Evolutionary conservation across 2,329 filamentous ascomycete genomes (phyloP), one percentile per base, ranked within the genome.

Genomic region (Lachnellula hyalina): DNA sequence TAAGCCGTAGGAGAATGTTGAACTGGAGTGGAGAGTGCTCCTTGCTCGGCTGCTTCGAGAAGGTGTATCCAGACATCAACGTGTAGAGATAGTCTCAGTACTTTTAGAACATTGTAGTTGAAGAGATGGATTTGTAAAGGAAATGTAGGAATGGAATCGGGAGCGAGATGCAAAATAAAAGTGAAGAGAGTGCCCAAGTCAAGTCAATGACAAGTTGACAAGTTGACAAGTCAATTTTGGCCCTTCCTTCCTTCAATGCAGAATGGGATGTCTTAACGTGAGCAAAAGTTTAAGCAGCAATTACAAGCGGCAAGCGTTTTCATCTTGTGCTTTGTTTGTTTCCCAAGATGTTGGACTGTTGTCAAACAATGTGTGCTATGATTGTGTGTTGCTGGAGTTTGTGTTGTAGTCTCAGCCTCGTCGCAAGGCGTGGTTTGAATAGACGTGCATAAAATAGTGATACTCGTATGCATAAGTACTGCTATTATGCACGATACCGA

Each of bases 341-440:
- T 36, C 46, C 32, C 15, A 34, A 40, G 36, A 35, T 12, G 44
- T 14, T 46, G 17, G 9, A 12, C 15, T 5, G 42, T 32, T 28
- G 32, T 52, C 52, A 54, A 52, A 15, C 47, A 52, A 54, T 54
- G 47, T 42, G 38, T 5, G 25, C 45, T 49, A 57, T 54, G 52
- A 49, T 54, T 54, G 40, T 34, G 28, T 32, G 28, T 32, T 9
- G 28, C 7, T 32, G 28, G 25, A 28, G 25, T 9, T 32, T 32
- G 28, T 32, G 1, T 32, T 32, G 28, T 9, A 32, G 28, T 32
- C 19, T 46, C 55, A 53, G 52, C 55, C 55, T 57, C 40, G 52
- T 51, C 41, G 28, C 28, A 32, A 32, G 28, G 28, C 28, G 28
- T n/a, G 54, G 46, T 51, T 50, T 54, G 49, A 44, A 45, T 32